Evolutionary conservation across 2,329 filamentous ascomycete genomes (phyloP).

Genomic region (Arthrobotrys entomopaga): DNA sequence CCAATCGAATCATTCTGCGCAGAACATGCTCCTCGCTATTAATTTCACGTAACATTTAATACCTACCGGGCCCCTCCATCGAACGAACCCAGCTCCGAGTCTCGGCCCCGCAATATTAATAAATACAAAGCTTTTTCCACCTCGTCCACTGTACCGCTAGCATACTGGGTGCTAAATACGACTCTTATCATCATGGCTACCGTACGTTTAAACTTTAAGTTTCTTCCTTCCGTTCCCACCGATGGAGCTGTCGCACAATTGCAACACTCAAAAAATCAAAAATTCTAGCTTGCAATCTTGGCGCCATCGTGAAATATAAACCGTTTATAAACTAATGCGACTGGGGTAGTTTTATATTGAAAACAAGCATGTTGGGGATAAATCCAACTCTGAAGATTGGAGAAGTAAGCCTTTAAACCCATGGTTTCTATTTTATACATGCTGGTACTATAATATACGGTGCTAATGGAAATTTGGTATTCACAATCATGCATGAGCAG

Average conservation of each 20-base stretch:
- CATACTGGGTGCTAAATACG: too few relatives aligned
- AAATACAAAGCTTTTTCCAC: too few relatives aligned
- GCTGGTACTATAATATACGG: slow-evolving; percentile 57
- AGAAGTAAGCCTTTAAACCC: slow-evolving; percentile 71
- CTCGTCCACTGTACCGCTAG: too few relatives aligned
- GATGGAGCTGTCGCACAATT: slow-evolving; percentile 9
- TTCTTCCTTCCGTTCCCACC: slow-evolving; percentile 35
- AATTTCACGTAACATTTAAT: too few relatives aligned
- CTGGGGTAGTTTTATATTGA: slow-evolving; percentile 72
- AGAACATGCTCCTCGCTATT: background rate
- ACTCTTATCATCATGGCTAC: slow-evolving; percentile 31
- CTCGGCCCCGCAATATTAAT: too few relatives aligned
- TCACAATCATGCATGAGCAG: slow-evolving; percentile 34
- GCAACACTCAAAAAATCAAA: slow-evolving; percentile 38
- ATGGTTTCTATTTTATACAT: slow-evolving; percentile 7
- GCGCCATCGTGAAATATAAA: too few relatives aligned
- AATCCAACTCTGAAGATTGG: slow-evolving; percentile 79
- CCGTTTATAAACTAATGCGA: too few relatives aligned
- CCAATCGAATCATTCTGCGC: background rate
- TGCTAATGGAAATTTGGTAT: background rate
- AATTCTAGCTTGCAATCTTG: slow-evolving; percentile 2
- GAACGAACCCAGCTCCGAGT: too few relatives aligned
- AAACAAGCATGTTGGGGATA: slow-evolving; percentile 82
- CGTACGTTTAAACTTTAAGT: slow-evolving; percentile 17
- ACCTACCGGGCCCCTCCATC: too few relatives aligned